phyloP scores from a whole-genome alignment of 23 red algal genomes.

The Cyanidium caldarium region DNA sequence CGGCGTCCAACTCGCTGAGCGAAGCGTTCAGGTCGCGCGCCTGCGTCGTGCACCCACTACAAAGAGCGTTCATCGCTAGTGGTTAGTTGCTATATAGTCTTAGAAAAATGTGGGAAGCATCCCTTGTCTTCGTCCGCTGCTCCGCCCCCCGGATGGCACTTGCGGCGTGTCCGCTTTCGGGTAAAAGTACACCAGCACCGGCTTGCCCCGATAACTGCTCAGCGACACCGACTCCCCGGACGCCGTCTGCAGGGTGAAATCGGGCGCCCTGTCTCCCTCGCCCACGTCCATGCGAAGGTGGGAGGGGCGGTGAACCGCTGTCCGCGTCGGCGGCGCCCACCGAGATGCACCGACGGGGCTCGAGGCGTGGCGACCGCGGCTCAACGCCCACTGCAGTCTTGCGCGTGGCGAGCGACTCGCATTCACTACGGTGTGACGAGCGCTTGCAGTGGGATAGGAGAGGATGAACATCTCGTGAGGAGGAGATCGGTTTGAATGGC shows the following conservation, averaged over 20 bases:
- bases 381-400: too few species aligned
- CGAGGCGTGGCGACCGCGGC: too few species aligned
- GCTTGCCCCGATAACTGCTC: background rate
- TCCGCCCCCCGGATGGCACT: background rate
- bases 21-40: constrained; percentile 33
- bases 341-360: too few species aligned
- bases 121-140: background rate
- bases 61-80: background rate
- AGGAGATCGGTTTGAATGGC: too few species aligned
- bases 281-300: constrained; percentile 16
- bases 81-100: too few species aligned
- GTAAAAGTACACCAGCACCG: constrained; percentile 37
- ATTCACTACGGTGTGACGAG: too few species aligned
- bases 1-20: background rate
- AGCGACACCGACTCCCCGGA: constrained; percentile 5
- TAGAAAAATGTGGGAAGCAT: too few species aligned
- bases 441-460: too few species aligned
- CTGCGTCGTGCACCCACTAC: constrained; percentile 29
- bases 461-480: too few species aligned
- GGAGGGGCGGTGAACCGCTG: too few species aligned
- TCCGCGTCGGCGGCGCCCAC: too few species aligned
- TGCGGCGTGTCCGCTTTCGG: constrained; percentile 33
- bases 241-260: constrained; percentile 23
- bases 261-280: constrained; percentile 9
- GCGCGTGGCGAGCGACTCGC: too few species aligned